Evolutionary conservation across 192 early-diverging fungal genomes (phyloP), one percentile per base, ranked within the genome.

Genomic region (Diversispora epigaea): DNA sequence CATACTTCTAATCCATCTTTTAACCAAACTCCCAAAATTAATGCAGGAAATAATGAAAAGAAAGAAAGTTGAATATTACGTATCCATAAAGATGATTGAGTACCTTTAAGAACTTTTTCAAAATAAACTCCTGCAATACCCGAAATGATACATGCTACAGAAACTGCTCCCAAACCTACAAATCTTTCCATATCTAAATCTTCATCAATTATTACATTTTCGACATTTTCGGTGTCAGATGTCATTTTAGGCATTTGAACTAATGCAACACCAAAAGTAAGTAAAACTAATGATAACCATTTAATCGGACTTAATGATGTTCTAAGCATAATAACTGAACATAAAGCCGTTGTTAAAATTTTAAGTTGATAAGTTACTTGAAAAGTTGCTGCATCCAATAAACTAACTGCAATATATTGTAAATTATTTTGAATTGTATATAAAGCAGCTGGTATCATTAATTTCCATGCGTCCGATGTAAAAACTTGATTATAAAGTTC

Each of bases 321-420:
- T 65, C 86, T 83, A 32, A 99, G 86, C 74, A 99, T 85, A 6
- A 89, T 44, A 7, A 99, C 96, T 32, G 92, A 92, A 79, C 95
- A 98, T 54, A 99, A 80, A 8, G 97, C 96, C 4, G 97, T 96
- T 2, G 96, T 97, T 61, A 99, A 80, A 76, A 98, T 97, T 85
- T 99, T 99, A 71, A 99, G 85, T 79, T 99, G 97, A 80, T 98
- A 99, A 7, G 95, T 95, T 40, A 97, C 95, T 83, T 96, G 94
- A 83, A 96, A 98, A 7, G 94, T 96, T 7, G 96, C 95, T 0
- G 97, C 93, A 68, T 99, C 96, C 40, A 99, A 80, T 14, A 88
- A 80, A 19, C 92, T 86, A 2, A 94, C 92, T 0, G 97, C 93
- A 14, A 94, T 80, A 77, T 97, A 99, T 77, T 98, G 97, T 52